A percentile compares a stretch with the other conserved stretches of the same genome.
Evolutionary conservation across 495 filamentous ascomycete species (phyloP).

Genomic region (Lasiosphaeria miniovina): DNA sequence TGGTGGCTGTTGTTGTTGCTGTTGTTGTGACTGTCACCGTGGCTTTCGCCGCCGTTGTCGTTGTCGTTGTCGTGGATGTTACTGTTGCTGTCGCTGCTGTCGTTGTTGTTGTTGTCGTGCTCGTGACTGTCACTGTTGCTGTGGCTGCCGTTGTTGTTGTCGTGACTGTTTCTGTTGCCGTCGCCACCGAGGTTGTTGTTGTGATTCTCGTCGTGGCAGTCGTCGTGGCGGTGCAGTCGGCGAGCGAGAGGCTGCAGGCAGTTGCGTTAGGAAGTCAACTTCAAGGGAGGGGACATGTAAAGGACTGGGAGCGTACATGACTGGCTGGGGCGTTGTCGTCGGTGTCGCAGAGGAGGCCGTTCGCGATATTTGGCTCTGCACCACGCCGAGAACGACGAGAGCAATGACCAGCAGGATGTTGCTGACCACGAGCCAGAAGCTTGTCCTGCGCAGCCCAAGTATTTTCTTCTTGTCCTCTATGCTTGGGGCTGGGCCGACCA

Average conservation of each 20-base stretch:
- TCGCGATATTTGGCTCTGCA: background rate
- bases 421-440: background rate
- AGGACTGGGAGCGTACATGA: background rate
- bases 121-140: no score
- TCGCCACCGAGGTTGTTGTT: no score
- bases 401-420: background rate
- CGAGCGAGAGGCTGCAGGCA: background rate
- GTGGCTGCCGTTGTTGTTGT: no score
- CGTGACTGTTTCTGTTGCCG: no score
- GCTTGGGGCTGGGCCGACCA: background rate
- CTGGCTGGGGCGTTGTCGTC: background rate
- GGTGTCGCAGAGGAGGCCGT: background rate
- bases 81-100: no score
- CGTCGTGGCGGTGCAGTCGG: background rate
- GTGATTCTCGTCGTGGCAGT: no score
- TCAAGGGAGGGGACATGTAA: background rate
- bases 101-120: no score
- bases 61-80: no score
- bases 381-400: background rate
- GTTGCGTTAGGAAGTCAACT: background rate
- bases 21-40: no score
- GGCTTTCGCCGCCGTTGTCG: no score
- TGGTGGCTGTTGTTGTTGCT: no score
- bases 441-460: background rate
- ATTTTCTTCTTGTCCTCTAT: background rate